phyloP scores from a whole-genome alignment of 1,284 basidiomycete genomes.

The Ustilago crameri region DNA sequence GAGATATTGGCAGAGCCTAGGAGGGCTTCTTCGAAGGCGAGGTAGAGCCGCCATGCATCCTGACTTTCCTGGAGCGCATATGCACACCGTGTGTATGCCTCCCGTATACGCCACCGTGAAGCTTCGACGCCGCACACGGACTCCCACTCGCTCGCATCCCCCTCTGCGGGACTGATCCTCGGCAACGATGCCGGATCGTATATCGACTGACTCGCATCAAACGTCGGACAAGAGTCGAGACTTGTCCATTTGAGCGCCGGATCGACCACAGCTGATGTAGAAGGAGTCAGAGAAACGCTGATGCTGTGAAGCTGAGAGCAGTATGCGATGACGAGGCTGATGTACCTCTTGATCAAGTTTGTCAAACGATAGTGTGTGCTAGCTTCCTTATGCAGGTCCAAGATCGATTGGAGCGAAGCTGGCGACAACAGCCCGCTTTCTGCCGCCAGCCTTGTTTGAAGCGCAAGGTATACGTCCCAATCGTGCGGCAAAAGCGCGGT shows the following conservation, averaged over 20 bases:
- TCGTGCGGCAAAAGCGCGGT: constrained; percentile 12
- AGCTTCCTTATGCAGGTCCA: constrained; percentile 44
- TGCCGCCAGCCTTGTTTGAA: constrained; percentile 27
- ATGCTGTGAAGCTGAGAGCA: constrained; percentile 19
- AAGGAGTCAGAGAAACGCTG: background rate
- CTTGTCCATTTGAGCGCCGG: constrained; percentile 36
- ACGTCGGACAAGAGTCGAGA: constrained; percentile 32
- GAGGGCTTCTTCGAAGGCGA: constrained; percentile 48
- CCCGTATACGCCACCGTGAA: constrained; percentile 30
- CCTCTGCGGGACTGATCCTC: background rate
- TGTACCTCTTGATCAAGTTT: constrained; percentile 36
- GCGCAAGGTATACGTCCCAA: constrained; percentile 32
- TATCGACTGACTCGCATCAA: constrained; percentile 5
- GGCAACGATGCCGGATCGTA: constrained; percentile 33
- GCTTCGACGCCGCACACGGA: constrained; percentile 23
- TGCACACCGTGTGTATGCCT: constrained; percentile 44
- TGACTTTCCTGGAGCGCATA: constrained; percentile 48
- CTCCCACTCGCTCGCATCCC: constrained; percentile 7
- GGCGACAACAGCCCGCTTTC: constrained; percentile 20
- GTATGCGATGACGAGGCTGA: constrained; percentile 29
- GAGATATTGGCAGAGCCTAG: constrained; percentile 16
- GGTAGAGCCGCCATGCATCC: constrained; percentile 51
- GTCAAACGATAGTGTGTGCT: constrained; percentile 14
- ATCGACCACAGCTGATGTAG: constrained; percentile 1
- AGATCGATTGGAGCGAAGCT: constrained; percentile 23